A percentile compares a stretch with the other conserved stretches of the same genome.
These are phyloP conservation scores for Penicillium alfredii DNA, from an alignment of 495 filamentous ascomycete species.

Conservation along the genomic window DNA sequence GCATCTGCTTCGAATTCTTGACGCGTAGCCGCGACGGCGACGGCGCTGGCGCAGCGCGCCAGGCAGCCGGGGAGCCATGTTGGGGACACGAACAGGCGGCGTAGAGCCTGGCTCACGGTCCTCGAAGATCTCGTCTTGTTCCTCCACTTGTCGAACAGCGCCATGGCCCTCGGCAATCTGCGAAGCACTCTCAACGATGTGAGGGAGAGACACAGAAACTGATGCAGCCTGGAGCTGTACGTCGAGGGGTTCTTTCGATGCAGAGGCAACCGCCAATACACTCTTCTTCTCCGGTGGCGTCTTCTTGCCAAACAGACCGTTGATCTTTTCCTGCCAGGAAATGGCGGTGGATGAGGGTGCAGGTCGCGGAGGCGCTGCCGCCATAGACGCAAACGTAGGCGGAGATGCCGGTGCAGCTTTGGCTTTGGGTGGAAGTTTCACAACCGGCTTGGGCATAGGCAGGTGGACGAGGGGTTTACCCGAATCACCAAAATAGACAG, in stretches of 20 bases:
- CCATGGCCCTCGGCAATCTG: constrained; percentile 35
- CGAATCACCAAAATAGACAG: constrained; percentile 61
- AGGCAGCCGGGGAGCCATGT: constrained; percentile 50
- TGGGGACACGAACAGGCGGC: constrained; percentile 62
- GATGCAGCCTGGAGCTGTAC: constrained; percentile 41
- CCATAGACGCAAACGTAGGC: constrained; percentile 52
- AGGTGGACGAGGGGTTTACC: constrained; percentile 62
- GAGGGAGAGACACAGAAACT: constrained; percentile 56
- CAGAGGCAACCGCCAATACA: constrained; percentile 49
- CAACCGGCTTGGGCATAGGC: constrained; percentile 60
- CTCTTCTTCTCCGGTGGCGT: constrained; percentile 46
- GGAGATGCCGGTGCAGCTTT: constrained; percentile 39
- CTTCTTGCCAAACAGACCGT: constrained; percentile 62
- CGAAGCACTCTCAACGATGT: constrained; percentile 18
- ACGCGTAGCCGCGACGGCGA: constrained; percentile 27
- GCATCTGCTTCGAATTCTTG: constrained; percentile 34
- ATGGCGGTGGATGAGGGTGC: constrained; percentile 25
- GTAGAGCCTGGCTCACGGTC: constrained; percentile 76
- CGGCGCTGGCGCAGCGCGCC: constrained; percentile 40
- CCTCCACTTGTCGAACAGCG: constrained; percentile 58
- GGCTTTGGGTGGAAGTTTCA: constrained; percentile 60
- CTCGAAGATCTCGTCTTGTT: constrained; percentile 76
- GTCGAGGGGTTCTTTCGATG: constrained; percentile 57
- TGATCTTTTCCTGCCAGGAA: constrained; percentile 71
- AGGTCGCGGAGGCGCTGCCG: constrained; percentile 36